Conservation (phyloP, 208 protist species). For the Trypanosoma rangeli region DNA sequence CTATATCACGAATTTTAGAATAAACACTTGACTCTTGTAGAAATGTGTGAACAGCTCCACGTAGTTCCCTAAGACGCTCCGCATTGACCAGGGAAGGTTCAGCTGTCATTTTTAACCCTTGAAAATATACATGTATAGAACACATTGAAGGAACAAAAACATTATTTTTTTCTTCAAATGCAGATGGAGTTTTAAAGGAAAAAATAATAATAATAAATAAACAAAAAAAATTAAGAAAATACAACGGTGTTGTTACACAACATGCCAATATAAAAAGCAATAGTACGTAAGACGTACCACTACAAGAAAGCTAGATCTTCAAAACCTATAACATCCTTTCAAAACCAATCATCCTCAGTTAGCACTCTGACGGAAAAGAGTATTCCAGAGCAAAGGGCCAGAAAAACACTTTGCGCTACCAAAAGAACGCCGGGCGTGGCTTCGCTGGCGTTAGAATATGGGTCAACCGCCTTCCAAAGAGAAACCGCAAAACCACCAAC, state of each 20-base stretch:
- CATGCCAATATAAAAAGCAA: background rate
- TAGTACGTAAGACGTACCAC: background rate
- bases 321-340: background rate
- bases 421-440: constrained; percentile 56
- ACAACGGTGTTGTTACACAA: background rate
- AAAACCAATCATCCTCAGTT: constrained; percentile 20
- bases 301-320: constrained; percentile 2
- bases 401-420: constrained; percentile 41
- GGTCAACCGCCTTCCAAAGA: constrained; percentile 60
- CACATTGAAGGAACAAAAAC: constrained; percentile 7
- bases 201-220: background rate
- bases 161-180: constrained; percentile 9
- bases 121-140: constrained; percentile 7
- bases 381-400: constrained; percentile 22
- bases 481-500: constrained; percentile 48
- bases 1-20: constrained; percentile 83
- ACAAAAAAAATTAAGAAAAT: too few species aligned
- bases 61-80: constrained; percentile 72
- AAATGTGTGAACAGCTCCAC: constrained; percentile 79
- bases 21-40: constrained; percentile 85
- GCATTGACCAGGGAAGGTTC: constrained; percentile 22
- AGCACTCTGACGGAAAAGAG: constrained; percentile 26
- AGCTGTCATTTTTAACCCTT: constrained; percentile 29
- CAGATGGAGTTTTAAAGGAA: background rate
- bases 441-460: constrained; percentile 35